Percentiles rank a stretch among this genome's conserved stretches.
Conservation (phyloP, 2,329 filamentous ascomycete genomes). For the Aspergillus sclerotialis region DNA sequence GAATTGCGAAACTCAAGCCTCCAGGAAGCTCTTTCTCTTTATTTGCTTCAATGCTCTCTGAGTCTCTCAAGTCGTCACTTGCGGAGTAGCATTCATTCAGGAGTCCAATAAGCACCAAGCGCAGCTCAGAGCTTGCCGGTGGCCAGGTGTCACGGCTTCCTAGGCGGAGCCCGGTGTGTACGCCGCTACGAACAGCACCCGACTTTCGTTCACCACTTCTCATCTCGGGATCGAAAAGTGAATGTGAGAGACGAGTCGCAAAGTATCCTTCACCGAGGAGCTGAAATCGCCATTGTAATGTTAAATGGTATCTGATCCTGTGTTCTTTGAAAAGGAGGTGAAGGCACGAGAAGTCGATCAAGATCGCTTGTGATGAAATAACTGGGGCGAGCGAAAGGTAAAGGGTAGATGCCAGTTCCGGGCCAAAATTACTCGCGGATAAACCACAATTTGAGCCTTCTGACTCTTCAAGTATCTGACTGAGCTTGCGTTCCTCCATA, state of each 20-base stretch:
- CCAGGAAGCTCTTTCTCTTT: constrained; percentile 50
- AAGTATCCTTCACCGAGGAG: constrained; percentile 81
- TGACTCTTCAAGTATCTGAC: constrained; percentile 19
- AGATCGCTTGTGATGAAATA: constrained; percentile 63
- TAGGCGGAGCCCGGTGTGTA: constrained; percentile 73
- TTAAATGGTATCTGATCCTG: constrained; percentile 63
- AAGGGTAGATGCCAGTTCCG: constrained; percentile 47
- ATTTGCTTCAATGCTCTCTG: constrained; percentile 16
- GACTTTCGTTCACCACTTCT: constrained; percentile 68
- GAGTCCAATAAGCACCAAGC: constrained; percentile 79
- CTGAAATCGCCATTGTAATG: constrained; percentile 71
- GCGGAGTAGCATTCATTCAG: constrained; percentile 64
- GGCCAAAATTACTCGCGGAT: constrained; percentile 22
- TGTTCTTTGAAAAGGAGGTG: constrained; percentile 70
- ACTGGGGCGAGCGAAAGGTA: constrained; percentile 67
- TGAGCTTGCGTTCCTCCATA: constrained; percentile 22
- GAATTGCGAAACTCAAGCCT: constrained; percentile 73
- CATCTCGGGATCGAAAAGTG: constrained; percentile 77
- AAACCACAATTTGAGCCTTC: constrained; percentile 7
- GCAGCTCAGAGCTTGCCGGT: constrained; percentile 86
- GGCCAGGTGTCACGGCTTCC: constrained; percentile 82
- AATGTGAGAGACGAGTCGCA: constrained; percentile 68
- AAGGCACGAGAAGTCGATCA: constrained; percentile 72
- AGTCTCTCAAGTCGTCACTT: constrained; percentile 10
- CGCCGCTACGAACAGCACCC: constrained; percentile 62